Percentiles rank a stretch among this genome's conserved stretches.
Conservation (phyloP, 2,329 filamentous ascomycete species). For the Stagonosporopsis tanaceti region DNA sequence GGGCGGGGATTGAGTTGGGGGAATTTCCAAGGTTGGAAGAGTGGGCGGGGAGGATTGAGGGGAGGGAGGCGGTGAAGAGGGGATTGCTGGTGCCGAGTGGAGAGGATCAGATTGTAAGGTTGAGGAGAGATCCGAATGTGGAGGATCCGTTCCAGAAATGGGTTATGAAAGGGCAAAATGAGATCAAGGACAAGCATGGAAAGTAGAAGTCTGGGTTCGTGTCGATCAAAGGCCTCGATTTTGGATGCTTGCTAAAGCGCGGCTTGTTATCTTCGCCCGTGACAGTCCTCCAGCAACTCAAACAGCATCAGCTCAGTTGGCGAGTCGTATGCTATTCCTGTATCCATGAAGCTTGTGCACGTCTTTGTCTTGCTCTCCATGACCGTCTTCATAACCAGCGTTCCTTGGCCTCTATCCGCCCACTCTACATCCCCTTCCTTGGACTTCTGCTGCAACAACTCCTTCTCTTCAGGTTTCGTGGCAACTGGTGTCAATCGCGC, state of each 20-base stretch:
- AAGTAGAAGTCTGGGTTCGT: background rate
- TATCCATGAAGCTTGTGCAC: conserved; percentile 12
- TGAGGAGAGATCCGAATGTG: conserved; percentile 32
- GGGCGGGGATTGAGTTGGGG: conserved; percentile 70
- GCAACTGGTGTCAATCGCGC: conserved; percentile 15
- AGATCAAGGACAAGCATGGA: conserved; percentile 9
- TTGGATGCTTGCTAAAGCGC: background rate
- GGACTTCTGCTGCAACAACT: background rate
- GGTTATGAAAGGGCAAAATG: conserved; percentile 19
- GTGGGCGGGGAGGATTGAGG: conserved; percentile 57
- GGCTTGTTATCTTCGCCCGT: conserved; percentile 8
- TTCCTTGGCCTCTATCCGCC: conserved; percentile 8
- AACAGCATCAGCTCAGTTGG: conserved; percentile 18
- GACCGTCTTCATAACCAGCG: conserved; percentile 7
- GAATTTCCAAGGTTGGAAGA: conserved; percentile 67
- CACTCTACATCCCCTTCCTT: background rate
- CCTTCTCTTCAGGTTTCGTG: conserved; percentile 14
- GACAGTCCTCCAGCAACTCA: conserved; percentile 16
- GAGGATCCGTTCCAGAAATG: conserved; percentile 37
- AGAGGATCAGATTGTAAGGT: conserved; percentile 35
- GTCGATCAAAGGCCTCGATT: background rate
- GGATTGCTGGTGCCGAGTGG: conserved; percentile 54
- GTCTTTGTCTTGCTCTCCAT: background rate
- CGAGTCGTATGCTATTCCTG: conserved; percentile 12
- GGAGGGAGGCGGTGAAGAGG: conserved; percentile 59